Evolutionary conservation across 768 basidiomycete genomes (phyloP).

Genomic region (Tulasnella sp.): DNA sequence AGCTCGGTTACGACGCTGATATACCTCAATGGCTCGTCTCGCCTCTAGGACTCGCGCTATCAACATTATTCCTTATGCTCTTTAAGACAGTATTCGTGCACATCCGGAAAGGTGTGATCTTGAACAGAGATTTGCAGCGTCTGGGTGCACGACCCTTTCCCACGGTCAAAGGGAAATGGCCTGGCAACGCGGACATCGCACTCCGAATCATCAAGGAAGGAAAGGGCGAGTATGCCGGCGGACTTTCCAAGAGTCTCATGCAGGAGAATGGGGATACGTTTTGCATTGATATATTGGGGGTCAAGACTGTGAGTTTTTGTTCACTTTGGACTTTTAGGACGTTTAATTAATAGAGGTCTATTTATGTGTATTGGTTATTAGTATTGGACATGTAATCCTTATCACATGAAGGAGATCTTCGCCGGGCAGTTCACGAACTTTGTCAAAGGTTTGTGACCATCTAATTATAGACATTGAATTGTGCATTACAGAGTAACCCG

Average conservation of each 20-base stretch:
- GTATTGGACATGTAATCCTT: conserved; percentile 29
- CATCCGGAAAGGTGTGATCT: no score
- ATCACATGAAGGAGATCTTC: conserved; percentile 44
- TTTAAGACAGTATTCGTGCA: no score
- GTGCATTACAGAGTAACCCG: no score
- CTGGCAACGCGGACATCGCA: conserved; percentile 31
- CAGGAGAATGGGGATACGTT: conserved; percentile 26
- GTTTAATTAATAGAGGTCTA: neutral
- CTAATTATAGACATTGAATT: no score
- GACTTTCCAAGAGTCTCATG: conserved; percentile 22
- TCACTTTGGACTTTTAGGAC: neutral
- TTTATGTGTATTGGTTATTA: conserved; percentile 26
- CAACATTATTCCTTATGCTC: no score
- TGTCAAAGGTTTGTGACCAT: conserved; percentile 52
- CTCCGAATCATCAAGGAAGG: conserved; percentile 22
- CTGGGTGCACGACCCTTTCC: no score
- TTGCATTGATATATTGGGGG: conserved; percentile 17
- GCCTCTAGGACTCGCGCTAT: no score
- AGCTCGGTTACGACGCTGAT: no score
- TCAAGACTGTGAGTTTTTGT: neutral
- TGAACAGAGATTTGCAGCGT: no score
- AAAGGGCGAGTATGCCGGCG: conserved; percentile 26
- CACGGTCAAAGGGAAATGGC: conserved; percentile 16
- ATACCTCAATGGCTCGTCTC: no score
- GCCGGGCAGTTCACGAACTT: conserved; percentile 50